Evolutionary conservation across 2,329 filamentous ascomycete species (phyloP).

Genomic region (Remersonia thermophila): DNA sequence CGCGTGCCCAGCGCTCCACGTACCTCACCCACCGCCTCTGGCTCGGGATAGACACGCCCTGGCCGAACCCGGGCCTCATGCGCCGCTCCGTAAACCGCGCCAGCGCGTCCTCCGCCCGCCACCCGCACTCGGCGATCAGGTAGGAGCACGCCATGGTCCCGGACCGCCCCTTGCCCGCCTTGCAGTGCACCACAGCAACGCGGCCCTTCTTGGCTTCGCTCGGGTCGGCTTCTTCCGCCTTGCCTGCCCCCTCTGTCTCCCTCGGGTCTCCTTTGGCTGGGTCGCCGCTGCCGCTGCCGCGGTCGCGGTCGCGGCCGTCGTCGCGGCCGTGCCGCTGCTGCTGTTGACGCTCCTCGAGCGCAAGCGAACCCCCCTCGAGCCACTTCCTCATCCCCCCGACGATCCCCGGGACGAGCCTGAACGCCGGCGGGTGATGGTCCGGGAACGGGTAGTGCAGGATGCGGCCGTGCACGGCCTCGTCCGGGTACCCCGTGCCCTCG

Average conservation of each 20-base stretch:
- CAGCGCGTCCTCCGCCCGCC: conserved; percentile 41
- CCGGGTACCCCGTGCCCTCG: conserved; percentile 91
- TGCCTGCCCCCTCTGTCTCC: neutral
- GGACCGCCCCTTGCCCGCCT: conserved; percentile 88
- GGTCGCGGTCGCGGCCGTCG: too few relatives aligned
- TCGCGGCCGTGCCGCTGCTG: too few relatives aligned
- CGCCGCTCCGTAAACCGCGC: conserved; percentile 60
- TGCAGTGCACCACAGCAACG: conserved; percentile 90
- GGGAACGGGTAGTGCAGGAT: conserved; percentile 92
- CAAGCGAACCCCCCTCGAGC: conserved; percentile 40
- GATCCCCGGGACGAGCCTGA: conserved; percentile 75
- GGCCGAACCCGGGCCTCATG: conserved; percentile 81
- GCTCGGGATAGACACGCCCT: conserved; percentile 84
- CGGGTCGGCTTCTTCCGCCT: neutral
- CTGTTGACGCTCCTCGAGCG: too few relatives aligned
- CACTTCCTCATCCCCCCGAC: conserved; percentile 90
- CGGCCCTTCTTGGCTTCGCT: conserved; percentile 22
- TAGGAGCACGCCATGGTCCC: conserved; percentile 83
- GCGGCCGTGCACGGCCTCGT: conserved; percentile 72
- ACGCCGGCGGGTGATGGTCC: conserved; percentile 93
- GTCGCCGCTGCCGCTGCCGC: too few relatives aligned
- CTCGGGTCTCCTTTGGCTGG: too few relatives aligned
- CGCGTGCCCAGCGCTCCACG: conserved; percentile 69
- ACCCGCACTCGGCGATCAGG: conserved; percentile 71
- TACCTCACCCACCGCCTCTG: conserved; percentile 82